Conservation (phyloP, 1,139 yeast genomes). For the Chernovozyma aurita region DNA sequence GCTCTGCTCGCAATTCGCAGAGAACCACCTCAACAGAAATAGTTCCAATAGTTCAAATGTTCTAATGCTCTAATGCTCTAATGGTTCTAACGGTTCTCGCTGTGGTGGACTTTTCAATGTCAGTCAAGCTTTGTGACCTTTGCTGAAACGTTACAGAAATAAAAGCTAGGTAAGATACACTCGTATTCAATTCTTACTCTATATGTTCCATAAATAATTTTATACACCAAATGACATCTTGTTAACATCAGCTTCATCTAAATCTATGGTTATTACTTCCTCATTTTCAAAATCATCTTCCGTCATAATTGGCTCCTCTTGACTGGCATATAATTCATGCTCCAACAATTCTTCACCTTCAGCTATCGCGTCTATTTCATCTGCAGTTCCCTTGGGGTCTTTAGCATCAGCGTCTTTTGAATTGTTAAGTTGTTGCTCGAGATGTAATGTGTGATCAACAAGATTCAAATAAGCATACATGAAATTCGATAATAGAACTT, state of each 20-base stretch:
- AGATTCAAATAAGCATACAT: conserved; percentile 95
- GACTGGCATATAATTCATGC: conserved; percentile 6
- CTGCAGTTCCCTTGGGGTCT: too few species aligned
- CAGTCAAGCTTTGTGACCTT: too few species aligned
- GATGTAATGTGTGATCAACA: conserved; percentile 81
- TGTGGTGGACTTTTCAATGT: too few species aligned
- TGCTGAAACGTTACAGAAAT: too few species aligned
- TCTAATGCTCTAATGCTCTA: too few species aligned
- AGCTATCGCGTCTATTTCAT: conserved; percentile 10
- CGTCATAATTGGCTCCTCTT: conserved; percentile 9
- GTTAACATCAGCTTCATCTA: conserved; percentile 12
- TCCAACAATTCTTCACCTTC: conserved; percentile 8
- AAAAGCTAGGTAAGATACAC: too few species aligned
- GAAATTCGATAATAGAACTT: conserved; percentile 86
- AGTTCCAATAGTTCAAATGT: too few species aligned
- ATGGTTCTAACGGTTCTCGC: too few species aligned
- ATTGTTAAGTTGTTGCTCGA: conserved; percentile 48
- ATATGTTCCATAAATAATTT: too few species aligned
- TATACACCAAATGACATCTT: conserved; percentile 1
- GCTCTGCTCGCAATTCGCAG: too few species aligned
- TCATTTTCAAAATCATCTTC: conserved; percentile 13
- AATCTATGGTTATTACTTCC: conserved; percentile 16
- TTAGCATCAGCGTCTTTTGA: conserved; percentile 8
- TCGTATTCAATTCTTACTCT: too few species aligned
- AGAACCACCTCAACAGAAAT: too few species aligned